Base-by-base conservation (phyloP, 139 green algal species). In the Chlorella sp. region DNA sequence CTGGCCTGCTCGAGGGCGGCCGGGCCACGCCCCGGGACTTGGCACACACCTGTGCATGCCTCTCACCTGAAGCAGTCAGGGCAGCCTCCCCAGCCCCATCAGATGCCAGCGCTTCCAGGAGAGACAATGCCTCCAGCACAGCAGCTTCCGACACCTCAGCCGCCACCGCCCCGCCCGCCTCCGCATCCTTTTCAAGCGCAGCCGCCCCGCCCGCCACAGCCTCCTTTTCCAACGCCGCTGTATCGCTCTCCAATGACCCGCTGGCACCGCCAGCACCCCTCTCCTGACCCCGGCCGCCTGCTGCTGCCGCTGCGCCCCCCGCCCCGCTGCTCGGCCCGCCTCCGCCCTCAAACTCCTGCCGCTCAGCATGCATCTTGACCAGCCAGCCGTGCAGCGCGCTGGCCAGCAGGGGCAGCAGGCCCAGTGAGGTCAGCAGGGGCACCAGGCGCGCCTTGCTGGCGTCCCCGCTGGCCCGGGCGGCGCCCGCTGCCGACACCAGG, bases 341-440 rank as follows among this genome's bases (percentile, higher is more conserved):
- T 15, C 53, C 34, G n/a, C 81, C 81, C 18, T 57, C 81, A 75
- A 86, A 86, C 18, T 86, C n/a, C 53, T 30, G n/a, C 7, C 60
- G 71, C 85, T 83, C 85, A 3, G 71, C 71, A 34, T 82, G 71
- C 42, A 82, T n/a, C 14, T 48, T n/a, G 21, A 64, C 69, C 71
- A 89, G 24, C 85, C 85, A 89, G 71, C 69, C 85, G 24, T 39
- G n/a, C 19, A 89, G 71, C 69, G 71, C 71, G 48, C 71, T 83
- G 32, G 71, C 85, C 71, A 89, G n/a, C 71, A 89, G 85, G n/a
- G 69, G 85, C 71, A 89, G 85, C 42, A 83, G 85, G 71, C 81
- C 71, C 16, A 89, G 42, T 0, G 32, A 22, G 15, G 48, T 24
- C 71, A 89, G 71, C 85, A 66, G 71, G 0, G 71, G 71, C 19